phyloP scores from a whole-genome alignment of 306 rosid genomes.

The Lathyrus sativus region DNA sequence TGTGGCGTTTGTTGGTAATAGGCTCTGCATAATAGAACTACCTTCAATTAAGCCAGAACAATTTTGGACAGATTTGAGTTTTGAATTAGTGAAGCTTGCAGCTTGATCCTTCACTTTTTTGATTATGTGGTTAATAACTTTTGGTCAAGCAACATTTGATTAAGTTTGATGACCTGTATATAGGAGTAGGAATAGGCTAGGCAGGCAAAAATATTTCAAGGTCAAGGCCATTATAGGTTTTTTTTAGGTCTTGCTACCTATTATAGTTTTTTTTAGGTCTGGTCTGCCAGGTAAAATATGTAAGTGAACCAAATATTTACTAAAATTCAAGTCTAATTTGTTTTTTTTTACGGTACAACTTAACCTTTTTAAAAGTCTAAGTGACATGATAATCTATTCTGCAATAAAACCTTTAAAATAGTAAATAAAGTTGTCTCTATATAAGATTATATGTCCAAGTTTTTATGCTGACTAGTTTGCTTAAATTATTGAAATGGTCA shows the following conservation, averaged over 20 bases:
- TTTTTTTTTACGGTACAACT: neutral
- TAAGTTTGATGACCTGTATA: neutral
- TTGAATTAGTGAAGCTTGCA: constrained; percentile 22
- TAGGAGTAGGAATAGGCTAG: neutral
- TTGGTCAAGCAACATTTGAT: neutral
- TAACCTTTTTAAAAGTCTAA: neutral
- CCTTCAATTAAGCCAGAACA: neutral
- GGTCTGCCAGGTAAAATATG: neutral
- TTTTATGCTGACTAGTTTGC: neutral
- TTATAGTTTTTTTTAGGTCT: neutral
- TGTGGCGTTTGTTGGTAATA: constrained; percentile 15
- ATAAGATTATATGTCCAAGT: neutral
- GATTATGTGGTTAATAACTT: neutral
- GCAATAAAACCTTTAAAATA: neutral
- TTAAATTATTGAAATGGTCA: neutral
- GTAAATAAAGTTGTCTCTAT: neutral
- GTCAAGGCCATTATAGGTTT: neutral
- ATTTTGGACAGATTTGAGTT: neutral
- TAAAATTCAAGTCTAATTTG: neutral
- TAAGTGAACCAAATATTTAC: neutral
- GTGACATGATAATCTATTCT: neutral
- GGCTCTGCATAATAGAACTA: neutral
- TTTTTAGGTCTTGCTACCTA: neutral
- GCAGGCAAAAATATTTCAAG: neutral
- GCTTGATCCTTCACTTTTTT: constrained; percentile 14